Evolutionary conservation across 225 moss, liverwort and hornwort species (phyloP), one percentile per base, ranked within the genome.

Genomic region (Bryoerythrophyllum caledonicum): DNA sequence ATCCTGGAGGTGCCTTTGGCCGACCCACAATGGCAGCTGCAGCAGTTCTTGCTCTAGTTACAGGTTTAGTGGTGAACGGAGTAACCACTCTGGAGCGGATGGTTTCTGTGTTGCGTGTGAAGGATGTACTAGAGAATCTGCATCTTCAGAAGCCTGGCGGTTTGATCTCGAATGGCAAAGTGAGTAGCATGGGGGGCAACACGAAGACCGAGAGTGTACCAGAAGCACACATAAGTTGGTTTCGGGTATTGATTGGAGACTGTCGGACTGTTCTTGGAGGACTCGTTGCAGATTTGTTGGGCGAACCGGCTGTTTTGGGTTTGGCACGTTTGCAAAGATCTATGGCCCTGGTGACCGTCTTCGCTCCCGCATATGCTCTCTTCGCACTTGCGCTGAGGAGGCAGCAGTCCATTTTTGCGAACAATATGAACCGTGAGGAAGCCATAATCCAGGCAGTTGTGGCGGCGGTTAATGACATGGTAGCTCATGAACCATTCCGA

Each of bases 401-500:
- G 70, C 93, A 94, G 69, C 87, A 86, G 63, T 81, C 91, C 54
- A 64, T 66, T 35, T 86, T 89, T 28, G 44, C 73, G 35, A 90
- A 77, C 75, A 90, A 73, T 43, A 59, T 82, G 76, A 82, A 61
- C 67, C 90, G 95, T 27, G 99, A 94, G 75, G 97, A 99, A 71
- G 67, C 89, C 67, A 73, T 99, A 57, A 77, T 87, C 53, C 95
- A 89, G 78, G 90, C 95, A 73, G 95, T 95, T 24, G 80, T 83
- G 35, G 81, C 76, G 25, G 92, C 99, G 8, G 95, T 91, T 32
- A 91, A 93, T 79, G 99, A 95, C 63, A 89, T 95, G 80, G 95
- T 99, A 51, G 91, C 93, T 28, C 95, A 95, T 80, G 95, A 99
- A 74, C 95, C 99, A 35, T 99, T 99, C 82, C 90, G 95, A 79